Percentiles rank a stretch among this genome's conserved stretches.
These are phyloP conservation scores for Penicillium vulpinum DNA, from an alignment of 2,329 filamentous ascomycete genomes.

Conservation along the genomic window DNA sequence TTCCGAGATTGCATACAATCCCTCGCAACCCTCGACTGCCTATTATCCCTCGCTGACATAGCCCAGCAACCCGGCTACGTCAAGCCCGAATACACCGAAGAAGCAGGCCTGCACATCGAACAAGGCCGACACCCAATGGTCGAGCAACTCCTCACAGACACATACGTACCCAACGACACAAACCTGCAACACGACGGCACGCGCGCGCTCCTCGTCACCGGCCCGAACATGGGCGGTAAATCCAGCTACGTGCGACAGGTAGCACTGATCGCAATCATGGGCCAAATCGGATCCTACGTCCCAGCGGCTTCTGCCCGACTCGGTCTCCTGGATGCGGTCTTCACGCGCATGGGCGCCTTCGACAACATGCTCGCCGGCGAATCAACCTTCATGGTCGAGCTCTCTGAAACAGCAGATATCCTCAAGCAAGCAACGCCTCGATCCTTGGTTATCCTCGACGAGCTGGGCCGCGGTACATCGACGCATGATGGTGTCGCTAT, in stretches of 20 bases:
- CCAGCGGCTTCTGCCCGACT: conserved; percentile 73
- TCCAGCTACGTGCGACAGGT: conserved; percentile 95
- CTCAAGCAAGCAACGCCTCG: conserved; percentile 83
- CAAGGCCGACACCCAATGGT: conserved; percentile 92
- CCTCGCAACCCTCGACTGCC: conserved; percentile 83
- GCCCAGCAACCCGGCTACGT: conserved; percentile 84
- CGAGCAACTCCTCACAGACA: conserved; percentile 79
- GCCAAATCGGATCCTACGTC: conserved; percentile 91
- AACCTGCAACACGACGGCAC: conserved; percentile 65
- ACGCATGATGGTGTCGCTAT: conserved; percentile 97
- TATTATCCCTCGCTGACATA: conserved; percentile 81
- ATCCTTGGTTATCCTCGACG: conserved; percentile 87
- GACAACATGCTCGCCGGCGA: conserved; percentile 96
- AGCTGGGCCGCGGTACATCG: conserved; percentile 87
- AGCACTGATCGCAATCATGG: conserved; percentile 88
- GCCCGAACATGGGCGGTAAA: conserved; percentile 98
- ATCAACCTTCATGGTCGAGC: conserved; percentile 96
- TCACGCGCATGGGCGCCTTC: conserved; percentile 92
- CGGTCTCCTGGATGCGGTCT: conserved; percentile 85
- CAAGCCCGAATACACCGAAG: conserved; percentile 68
- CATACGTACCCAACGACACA: conserved; percentile 90
- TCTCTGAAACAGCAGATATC: conserved; percentile 88
- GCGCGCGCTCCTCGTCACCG: conserved; percentile 83
- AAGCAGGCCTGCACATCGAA: conserved; percentile 67
- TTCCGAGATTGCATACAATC: conserved; percentile 86